Conservation (phyloP, 1,284 basidiomycete genomes). For the Athelia sp. region DNA sequence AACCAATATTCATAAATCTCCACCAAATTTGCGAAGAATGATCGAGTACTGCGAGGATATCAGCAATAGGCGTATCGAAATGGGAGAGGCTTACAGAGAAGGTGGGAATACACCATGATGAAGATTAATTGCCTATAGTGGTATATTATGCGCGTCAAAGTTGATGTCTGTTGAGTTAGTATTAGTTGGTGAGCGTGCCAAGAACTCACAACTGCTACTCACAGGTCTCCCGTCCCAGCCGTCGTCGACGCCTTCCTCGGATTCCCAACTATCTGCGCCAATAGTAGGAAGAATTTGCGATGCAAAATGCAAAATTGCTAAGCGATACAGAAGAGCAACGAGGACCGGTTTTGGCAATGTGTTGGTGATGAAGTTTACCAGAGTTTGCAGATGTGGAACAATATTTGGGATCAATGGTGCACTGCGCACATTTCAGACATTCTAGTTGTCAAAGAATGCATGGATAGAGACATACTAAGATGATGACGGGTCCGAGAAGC, state of each 20-base stretch:
- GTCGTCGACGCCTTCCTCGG: constrained; percentile 55
- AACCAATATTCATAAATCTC: constrained; percentile 85
- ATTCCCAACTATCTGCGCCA: constrained; percentile 76
- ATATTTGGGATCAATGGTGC: constrained; percentile 73
- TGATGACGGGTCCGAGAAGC: constrained; percentile 65
- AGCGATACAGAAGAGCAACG: constrained; percentile 77
- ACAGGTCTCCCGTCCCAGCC: constrained; percentile 74
- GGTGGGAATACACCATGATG: constrained; percentile 79
- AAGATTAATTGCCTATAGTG: constrained; percentile 80
- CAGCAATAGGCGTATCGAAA: background rate
- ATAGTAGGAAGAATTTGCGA: constrained; percentile 82
- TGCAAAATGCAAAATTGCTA: constrained; percentile 81
- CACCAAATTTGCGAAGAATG: constrained; percentile 87
- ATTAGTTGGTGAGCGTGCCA: constrained; percentile 7
- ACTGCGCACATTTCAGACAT: constrained; percentile 27
- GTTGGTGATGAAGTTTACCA: constrained; percentile 75
- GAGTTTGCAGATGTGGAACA: constrained; percentile 72
- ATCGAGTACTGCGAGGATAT: constrained; percentile 53
- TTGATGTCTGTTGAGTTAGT: constrained; percentile 53
- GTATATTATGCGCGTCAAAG: constrained; percentile 64
- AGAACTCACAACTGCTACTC: constrained; percentile 16
- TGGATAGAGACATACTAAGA: constrained; percentile 54
- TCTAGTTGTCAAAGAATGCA: constrained; percentile 5
- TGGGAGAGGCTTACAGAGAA: constrained; percentile 52
- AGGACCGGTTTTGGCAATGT: constrained; percentile 83